A percentile compares a stretch with the other conserved stretches of the same genome.
Conservation (phyloP, 2,329 filamentous ascomycete genomes). For the Penicillium freii region DNA sequence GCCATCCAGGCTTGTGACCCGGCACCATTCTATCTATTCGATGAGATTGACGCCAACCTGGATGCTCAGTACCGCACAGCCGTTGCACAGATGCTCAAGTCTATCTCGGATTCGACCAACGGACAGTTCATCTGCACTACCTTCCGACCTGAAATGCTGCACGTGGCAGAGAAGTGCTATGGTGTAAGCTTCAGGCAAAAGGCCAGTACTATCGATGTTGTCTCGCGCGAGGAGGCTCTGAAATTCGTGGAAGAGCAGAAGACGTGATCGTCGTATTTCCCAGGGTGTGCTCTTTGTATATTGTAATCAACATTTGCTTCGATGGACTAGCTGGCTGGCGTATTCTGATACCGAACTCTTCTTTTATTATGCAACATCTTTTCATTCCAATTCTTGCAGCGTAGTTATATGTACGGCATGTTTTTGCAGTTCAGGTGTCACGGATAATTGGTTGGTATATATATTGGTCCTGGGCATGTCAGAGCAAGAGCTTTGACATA, state of each 20-base stretch:
- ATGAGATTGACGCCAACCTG: slow-evolving; percentile 97
- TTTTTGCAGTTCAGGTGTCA: not conserved
- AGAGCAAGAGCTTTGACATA: too few relatives aligned
- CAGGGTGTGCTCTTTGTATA: slow-evolving; percentile 9
- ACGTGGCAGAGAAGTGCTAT: slow-evolving; percentile 95
- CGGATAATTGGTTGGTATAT: too few relatives aligned
- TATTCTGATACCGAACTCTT: slow-evolving; percentile 19
- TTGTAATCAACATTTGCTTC: slow-evolving; percentile 12
- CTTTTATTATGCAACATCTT: not conserved
- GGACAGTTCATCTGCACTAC: slow-evolving; percentile 98
- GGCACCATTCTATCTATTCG: slow-evolving; percentile 97
- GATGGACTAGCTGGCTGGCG: slow-evolving; percentile 17
- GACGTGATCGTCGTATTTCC: slow-evolving; percentile 24
- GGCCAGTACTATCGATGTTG: slow-evolving; percentile 90
- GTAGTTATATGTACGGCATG: not conserved
- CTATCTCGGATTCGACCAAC: slow-evolving; percentile 60
- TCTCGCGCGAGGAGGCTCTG: slow-evolving; percentile 80
- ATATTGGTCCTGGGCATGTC: too few relatives aligned
- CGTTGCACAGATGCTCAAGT: slow-evolving; percentile 82
- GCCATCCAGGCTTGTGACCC: slow-evolving; percentile 98
- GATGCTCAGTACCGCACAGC: slow-evolving; percentile 97
- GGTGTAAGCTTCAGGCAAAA: slow-evolving; percentile 90
- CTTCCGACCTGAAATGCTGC: slow-evolving; percentile 93
- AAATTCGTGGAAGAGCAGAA: slow-evolving; percentile 90
- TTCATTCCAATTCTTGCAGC: not conserved